Base-by-base conservation (phyloP, 192 early-diverging fungal genomes). In the Phycomyces nitens region DNA sequence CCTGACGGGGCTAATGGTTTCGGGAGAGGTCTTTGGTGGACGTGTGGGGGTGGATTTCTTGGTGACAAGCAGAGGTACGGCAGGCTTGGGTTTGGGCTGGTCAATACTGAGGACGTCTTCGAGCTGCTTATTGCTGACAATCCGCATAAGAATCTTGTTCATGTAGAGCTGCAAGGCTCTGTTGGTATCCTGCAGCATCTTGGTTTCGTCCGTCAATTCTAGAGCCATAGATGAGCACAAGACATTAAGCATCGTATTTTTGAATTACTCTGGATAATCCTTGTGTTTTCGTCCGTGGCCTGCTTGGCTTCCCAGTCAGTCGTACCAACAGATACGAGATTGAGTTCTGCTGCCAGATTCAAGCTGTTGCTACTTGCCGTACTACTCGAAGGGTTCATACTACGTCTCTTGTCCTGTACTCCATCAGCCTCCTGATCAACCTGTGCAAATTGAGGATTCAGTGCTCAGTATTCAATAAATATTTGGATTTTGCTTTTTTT, bases 111-210 rank as follows among this genome's bases (percentile, higher is more conserved):
- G 58, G 56, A 80, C 66, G 0, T 67, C 60, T 44, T 76, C 70
- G 18, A 80, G 41, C 2, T 73, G 69, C 23, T 75, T 81, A 69
- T 78, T 82, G 26, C 80, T 72, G 67, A 92, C 74, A 69, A 92
- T 92, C 61, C 87, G 82, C 40, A 78, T 71, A 34, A 92, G 75
- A 44, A 92, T 89, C 66, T 87, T 92, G 67, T 84, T 78, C 73
- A 92, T 82, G 61, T 92, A 92, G 18, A 87, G 76, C 56, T 70
- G 63, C 58, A 92, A 69, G 4, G 85, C 83, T 22, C 80, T 82
- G 68, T 89, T 89, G 49, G 85, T 76, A 43, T 92, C 87, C 64
- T 76, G 67, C 34, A 84, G 66, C 22, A 63, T 73, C 53, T 82
- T 81, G 34, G 80, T 68, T 63, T 86, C 86, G 52, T 84, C 83